Percentiles rank a stretch among this genome's conserved stretches.
phyloP scores from a whole-genome alignment of 192 early-diverging fungal species.

The Thoreauomyces humboldtii region DNA sequence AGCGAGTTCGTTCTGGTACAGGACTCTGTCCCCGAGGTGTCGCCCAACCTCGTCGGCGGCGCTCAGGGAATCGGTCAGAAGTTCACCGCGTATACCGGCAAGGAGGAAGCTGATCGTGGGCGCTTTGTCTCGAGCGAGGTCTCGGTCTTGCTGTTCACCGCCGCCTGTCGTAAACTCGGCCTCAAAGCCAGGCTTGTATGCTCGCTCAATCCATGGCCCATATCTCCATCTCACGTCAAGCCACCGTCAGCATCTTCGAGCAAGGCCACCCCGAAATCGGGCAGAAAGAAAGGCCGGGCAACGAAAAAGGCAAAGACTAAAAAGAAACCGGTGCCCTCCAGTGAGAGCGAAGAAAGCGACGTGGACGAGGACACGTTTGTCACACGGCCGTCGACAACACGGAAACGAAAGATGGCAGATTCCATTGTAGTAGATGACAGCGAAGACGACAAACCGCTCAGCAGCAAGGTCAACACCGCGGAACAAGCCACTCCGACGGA shows the following conservation, averaged over 20 bases:
- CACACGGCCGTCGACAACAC: background rate
- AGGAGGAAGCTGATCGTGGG: background rate
- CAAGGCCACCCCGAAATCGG: background rate
- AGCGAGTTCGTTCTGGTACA: background rate
- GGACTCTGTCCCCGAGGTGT: background rate
- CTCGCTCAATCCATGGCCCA: constrained; percentile 64
- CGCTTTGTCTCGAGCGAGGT: constrained; percentile 26
- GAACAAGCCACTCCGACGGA: constrained; percentile 20
- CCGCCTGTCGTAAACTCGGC: constrained; percentile 44
- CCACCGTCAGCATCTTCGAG: background rate
- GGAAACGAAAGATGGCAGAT: too few relatives aligned
- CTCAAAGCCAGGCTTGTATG: constrained; percentile 60
- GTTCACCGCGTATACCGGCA: background rate
- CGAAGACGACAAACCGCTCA: constrained; percentile 9
- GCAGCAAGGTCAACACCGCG: constrained; percentile 26
- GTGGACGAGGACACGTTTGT: background rate
- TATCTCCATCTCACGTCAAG: constrained; percentile 46
- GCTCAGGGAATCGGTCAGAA: background rate
- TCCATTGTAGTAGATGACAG: background rate
- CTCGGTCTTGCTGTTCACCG: constrained; percentile 50
- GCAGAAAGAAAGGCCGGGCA: background rate
- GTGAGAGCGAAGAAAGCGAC: constrained; percentile 4
- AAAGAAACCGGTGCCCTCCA: background rate
- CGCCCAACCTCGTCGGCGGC: background rate
- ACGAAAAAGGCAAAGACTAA: background rate